Base-by-base conservation (phyloP, 148 eudicot species). In the Arbutus unedo region DNA sequence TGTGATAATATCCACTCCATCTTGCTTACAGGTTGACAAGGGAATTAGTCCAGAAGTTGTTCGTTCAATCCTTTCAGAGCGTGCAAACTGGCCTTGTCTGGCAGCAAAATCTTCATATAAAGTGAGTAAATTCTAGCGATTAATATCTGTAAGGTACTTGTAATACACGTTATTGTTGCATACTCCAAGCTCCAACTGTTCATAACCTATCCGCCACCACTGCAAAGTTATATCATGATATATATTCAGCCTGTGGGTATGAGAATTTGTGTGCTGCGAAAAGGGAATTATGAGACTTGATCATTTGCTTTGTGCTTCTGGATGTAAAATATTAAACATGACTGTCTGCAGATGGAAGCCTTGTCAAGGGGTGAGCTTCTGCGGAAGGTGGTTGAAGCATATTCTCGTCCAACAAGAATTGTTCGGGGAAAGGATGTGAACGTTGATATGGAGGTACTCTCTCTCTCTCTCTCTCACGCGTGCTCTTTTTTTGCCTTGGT, bases 361-460 rank as follows among this genome's bases (percentile, higher is more conserved):
- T 79, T 96, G 88, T 90, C 87, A 74, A 91, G 85, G 87, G 93
- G 93, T 19, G 92, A 91, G 77, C 92, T 91, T 85, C 83, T 96
- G 45, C 89, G 96, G 47, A 96, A 89, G 88, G 88, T 96, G 68
- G 91, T 96, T 72, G 98, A 96, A 90, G 98, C 96, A 74, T 96
- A 96, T 90, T 94, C 97, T 81, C 90, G 99, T 50, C 99, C 99
- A 73, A 94, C 99, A 76, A 96, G 98, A 87, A 96, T 96, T 68
- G 98, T 96, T 75, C 97, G 99, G 56, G 99, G 99, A 78, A 96
- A 96, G 89, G 93, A 91, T 81, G 53, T 88, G 77, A 86, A 84
- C 80, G 76, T 72, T 85, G 87, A 89, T 79, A 56, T 80, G 38
- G 88, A 93, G 94, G 99, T 96, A 84, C 74, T 11, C 51, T 21